Percentiles rank a stretch among this genome's conserved stretches.
phyloP scores from a whole-genome alignment of 768 basidiomycete species.

The Trametes villosa region DNA sequence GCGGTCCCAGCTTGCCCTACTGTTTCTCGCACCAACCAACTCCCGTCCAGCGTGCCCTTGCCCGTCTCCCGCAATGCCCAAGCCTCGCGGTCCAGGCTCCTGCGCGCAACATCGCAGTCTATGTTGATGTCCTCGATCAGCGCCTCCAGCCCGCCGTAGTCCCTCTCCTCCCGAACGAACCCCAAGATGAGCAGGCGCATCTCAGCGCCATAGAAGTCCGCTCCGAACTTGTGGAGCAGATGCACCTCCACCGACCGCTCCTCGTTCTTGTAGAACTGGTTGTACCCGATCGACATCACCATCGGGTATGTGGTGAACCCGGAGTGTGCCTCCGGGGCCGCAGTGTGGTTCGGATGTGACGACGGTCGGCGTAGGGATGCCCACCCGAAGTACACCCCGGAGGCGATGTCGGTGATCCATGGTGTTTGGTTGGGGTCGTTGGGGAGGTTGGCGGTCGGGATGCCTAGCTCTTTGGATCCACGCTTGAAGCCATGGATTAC shows the following conservation, averaged over 20 bases:
- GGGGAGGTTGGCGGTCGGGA: slow-evolving; percentile 33
- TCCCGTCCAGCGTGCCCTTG: slow-evolving; percentile 22
- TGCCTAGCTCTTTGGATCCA: slow-evolving; percentile 12
- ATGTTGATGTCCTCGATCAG: slow-evolving; percentile 35
- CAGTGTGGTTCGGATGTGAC: slow-evolving; percentile 13
- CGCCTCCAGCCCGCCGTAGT: slow-evolving; percentile 10
- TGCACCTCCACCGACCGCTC: slow-evolving; percentile 36
- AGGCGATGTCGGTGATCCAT: slow-evolving; percentile 32
- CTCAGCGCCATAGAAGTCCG: slow-evolving; percentile 37
- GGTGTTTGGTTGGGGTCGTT: slow-evolving; percentile 31
- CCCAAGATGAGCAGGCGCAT: slow-evolving; percentile 30
- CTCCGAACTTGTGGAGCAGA: slow-evolving; percentile 34
- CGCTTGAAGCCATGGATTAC: slow-evolving; percentile 1
- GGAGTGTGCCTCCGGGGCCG: slow-evolving; percentile 4
- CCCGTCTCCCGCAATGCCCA: slow-evolving; percentile 27
- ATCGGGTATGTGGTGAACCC: slow-evolving; percentile 35
- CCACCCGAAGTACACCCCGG: slow-evolving; percentile 38
- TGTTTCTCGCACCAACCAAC: slow-evolving; percentile 1
- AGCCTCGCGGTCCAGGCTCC: slow-evolving; percentile 35
- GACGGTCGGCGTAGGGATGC: slow-evolving; percentile 21
- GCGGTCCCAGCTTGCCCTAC: neutral
- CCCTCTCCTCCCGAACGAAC: neutral
- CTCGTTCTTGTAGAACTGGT: slow-evolving; percentile 33
- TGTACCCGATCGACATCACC: slow-evolving; percentile 39
- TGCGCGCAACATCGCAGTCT: slow-evolving; percentile 37